Percentiles rank a stretch among this genome's conserved stretches.
Conservation (phyloP, 192 early-diverging fungal genomes). For the Backusella tarrabulga region DNA sequence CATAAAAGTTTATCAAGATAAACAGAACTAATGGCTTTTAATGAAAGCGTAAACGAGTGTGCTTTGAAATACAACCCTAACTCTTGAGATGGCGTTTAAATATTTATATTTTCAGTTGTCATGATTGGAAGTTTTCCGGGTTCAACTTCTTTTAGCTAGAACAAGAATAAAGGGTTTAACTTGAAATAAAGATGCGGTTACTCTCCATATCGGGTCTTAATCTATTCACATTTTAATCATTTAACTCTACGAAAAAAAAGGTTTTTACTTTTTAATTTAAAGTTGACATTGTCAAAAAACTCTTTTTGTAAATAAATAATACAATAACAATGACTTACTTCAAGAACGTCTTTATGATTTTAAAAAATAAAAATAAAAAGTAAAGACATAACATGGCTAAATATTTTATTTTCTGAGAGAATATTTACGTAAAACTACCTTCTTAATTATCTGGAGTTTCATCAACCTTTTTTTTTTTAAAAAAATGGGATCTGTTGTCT, state of each 20-base stretch:
- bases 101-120: background rate
- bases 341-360: background rate
- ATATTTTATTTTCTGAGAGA: background rate
- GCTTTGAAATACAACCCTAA: too few species aligned
- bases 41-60: too few species aligned
- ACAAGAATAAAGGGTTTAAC: background rate
- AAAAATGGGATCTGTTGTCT: background rate
- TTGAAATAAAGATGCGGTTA: background rate
- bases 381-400: background rate
- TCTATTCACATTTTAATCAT: too few species aligned
- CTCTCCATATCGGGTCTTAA: too few species aligned
- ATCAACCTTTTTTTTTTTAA: background rate
- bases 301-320: background rate
- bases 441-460: background rate
- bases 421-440: background rate
- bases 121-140: background rate
- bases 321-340: background rate
- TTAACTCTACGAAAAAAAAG: too few species aligned
- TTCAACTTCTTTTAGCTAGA: background rate
- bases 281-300: too few species aligned
- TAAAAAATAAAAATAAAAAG: background rate
- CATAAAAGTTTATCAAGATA: background rate
- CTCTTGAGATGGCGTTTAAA: too few species aligned
- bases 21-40: too few species aligned
- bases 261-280: background rate